phyloP scores from a whole-genome alignment of 352 stramenopile genomes.

The Globisporangium heterothallicum region DNA sequence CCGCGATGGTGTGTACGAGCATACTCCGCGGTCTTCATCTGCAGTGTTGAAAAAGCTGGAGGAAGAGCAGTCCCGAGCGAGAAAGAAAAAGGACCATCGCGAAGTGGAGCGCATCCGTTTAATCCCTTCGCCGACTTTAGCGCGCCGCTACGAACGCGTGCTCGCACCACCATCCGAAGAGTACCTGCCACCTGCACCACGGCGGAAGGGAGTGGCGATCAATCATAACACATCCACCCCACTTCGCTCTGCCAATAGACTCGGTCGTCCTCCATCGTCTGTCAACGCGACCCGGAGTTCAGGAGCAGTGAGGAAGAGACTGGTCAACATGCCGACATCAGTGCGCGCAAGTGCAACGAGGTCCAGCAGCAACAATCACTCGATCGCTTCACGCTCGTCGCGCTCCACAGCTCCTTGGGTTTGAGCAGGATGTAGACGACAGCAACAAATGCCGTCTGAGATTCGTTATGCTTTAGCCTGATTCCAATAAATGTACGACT shows the following conservation, averaged over 20 bases:
- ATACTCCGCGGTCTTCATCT: slow-evolving; percentile 19
- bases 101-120: slow-evolving; percentile 49
- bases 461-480: no score
- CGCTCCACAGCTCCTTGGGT: no score
- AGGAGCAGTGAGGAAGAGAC: background rate
- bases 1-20: slow-evolving; percentile 32
- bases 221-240: background rate
- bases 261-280: background rate
- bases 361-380: no score
- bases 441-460: no score
- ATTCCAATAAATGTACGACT: no score
- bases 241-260: background rate
- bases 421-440: no score
- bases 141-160: slow-evolving; percentile 40
- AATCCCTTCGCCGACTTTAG: slow-evolving; percentile 34
- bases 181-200: background rate
- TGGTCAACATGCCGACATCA: no score
- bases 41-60: slow-evolving; percentile 33
- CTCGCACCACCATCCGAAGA: slow-evolving; percentile 22
- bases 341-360: no score
- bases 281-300: background rate
- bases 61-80: slow-evolving; percentile 20
- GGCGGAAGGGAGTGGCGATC: background rate
- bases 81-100: slow-evolving; percentile 18
- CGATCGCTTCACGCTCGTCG: no score